Conservation (phyloP, 768 basidiomycete genomes). For the Agaricus sinodeliciosus region DNA sequence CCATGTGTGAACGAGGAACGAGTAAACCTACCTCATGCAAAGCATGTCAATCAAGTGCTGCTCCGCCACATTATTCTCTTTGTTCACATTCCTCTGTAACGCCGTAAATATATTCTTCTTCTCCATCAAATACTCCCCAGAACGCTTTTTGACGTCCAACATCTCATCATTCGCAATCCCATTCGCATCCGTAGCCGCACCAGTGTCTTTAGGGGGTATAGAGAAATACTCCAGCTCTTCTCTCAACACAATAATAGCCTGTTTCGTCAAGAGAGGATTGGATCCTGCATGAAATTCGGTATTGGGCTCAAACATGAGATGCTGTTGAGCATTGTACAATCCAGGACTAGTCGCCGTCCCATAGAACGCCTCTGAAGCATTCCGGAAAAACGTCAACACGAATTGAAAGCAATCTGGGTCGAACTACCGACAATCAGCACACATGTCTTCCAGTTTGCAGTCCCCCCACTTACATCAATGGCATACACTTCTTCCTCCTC, state of each 20-base stretch:
- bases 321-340: constrained; percentile 71
- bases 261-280: constrained; percentile 90
- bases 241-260: constrained; percentile 96
- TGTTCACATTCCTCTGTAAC: constrained; percentile 96
- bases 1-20: constrained; percentile 3
- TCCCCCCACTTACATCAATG: constrained; percentile 74
- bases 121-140: constrained; percentile 83
- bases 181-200: constrained; percentile 61
- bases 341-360: constrained; percentile 72
- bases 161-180: constrained; percentile 78
- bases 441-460: background rate
- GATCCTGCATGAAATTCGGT: constrained; percentile 60
- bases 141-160: constrained; percentile 76
- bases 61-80: constrained; percentile 98
- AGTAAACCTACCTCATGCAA: constrained; percentile 81
- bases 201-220: constrained; percentile 71
- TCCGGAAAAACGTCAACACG: constrained; percentile 88
- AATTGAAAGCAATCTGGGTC: constrained; percentile 96
- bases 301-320: constrained; percentile 58
- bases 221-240: constrained; percentile 99
- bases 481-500: constrained; percentile 93
- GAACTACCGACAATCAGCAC: constrained; percentile 48
- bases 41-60: constrained; percentile 99
- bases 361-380: constrained; percentile 87
- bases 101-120: constrained; percentile 95